These are phyloP conservation scores for Penicillium verrucosum DNA, from an alignment of 2,329 filamentous ascomycete species.

Conservation along the genomic window DNA sequence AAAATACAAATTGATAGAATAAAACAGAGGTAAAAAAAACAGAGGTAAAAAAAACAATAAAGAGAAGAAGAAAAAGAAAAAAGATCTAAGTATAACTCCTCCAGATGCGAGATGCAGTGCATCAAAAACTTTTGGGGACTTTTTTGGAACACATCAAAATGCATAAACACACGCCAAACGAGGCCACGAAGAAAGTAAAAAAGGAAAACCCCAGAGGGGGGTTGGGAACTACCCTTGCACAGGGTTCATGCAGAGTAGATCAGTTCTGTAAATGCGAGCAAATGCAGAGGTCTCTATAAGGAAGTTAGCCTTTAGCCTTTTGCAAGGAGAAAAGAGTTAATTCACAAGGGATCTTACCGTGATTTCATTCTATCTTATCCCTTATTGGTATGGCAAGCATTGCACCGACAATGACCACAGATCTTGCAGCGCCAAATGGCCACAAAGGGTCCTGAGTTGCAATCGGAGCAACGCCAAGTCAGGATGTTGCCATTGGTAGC, in stretches of 20 bases:
- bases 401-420: conserved; percentile 42
- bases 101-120: conserved; percentile 16
- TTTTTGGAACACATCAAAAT: conserved; percentile 18
- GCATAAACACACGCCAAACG: conserved; percentile 14
- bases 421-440: conserved; percentile 46
- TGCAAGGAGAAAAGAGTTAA: neutral
- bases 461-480: conserved; percentile 44
- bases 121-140: conserved; percentile 17
- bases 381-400: conserved; percentile 40
- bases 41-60: neutral
- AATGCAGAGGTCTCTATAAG: conserved; percentile 1
- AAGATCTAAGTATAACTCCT: conserved; percentile 10
- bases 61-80: conserved; percentile 1
- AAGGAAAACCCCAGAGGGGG: neutral
- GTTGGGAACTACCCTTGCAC: conserved; percentile 14
- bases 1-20: neutral
- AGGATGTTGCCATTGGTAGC: conserved; percentile 43
- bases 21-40: neutral
- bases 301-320: neutral
- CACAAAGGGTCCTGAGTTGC: conserved; percentile 41
- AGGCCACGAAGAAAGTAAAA: conserved; percentile 3
- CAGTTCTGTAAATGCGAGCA: neutral
- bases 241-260: conserved; percentile 12
- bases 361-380: conserved; percentile 18
- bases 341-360: neutral